These are phyloP conservation scores for Mimosa bimucronata DNA, from an alignment of 306 rosid genomes.

Conservation along the genomic window DNA sequence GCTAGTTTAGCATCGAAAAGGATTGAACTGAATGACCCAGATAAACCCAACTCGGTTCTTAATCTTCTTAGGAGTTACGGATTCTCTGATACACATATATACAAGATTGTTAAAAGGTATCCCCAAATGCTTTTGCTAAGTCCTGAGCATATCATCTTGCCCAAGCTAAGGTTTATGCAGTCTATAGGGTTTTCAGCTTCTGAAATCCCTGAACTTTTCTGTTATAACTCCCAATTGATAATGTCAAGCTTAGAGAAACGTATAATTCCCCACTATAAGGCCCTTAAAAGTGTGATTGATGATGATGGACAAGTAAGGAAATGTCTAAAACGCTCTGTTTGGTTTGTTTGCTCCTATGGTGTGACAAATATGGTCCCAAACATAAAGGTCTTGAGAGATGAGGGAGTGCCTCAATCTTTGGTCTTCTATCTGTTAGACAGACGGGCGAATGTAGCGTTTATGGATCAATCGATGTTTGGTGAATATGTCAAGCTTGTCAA, in stretches of 20 bases:
- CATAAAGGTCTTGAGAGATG: background rate
- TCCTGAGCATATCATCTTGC: constrained; percentile 42
- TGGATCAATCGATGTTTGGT: background rate
- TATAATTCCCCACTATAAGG: background rate
- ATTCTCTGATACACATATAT: constrained; percentile 39
- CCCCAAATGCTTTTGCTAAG: constrained; percentile 32
- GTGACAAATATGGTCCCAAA: background rate
- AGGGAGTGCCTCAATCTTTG: background rate
- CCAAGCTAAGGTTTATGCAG: constrained; percentile 41
- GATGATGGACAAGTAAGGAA: background rate
- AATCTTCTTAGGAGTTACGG: constrained; percentile 36
- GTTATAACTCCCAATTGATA: background rate
- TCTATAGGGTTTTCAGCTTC: constrained; percentile 42
- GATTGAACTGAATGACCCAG: background rate
- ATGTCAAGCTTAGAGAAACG: constrained; percentile 34
- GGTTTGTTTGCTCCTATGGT: background rate
- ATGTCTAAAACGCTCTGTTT: background rate
- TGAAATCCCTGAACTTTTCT: constrained; percentile 28
- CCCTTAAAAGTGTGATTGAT: background rate
- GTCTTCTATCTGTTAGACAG: background rate
- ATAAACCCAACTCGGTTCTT: constrained; percentile 13
- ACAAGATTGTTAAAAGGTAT: background rate
- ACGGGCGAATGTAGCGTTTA: background rate
- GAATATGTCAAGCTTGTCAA: background rate
- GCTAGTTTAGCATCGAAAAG: constrained; percentile 11